Conservation (phyloP, 1,284 basidiomycete species). For the Sphaerobolus stellatus region DNA sequence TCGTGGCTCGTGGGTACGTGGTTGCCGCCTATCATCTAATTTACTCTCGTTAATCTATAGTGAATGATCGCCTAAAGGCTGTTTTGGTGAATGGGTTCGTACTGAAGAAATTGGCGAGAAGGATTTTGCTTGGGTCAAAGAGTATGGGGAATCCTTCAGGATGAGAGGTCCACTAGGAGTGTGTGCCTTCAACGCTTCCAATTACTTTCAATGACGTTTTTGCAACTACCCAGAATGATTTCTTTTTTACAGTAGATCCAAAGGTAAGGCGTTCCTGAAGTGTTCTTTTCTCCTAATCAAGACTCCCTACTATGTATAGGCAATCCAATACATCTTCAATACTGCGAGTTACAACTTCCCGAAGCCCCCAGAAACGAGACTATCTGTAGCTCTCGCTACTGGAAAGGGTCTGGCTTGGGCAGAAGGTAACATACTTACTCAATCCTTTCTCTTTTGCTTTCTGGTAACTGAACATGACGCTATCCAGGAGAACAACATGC, state of each 20-base stretch:
- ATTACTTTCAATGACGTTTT: neutral
- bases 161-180: constrained; percentile 28
- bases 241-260: neutral
- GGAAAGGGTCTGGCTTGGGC: constrained; percentile 41
- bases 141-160: constrained; percentile 35
- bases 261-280: neutral
- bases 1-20: neutral
- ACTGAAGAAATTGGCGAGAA: constrained; percentile 30
- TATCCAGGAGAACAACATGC: constrained; percentile 42
- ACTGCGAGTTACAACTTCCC: constrained; percentile 40
- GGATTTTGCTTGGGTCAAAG: constrained; percentile 20
- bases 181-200: constrained; percentile 3
- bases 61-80: neutral
- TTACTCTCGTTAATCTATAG: neutral
- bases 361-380: constrained; percentile 35
- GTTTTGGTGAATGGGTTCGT: neutral
- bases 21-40: neutral
- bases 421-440: constrained; percentile 32
- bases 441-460: neutral
- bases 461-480: neutral
- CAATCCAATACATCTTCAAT: constrained; percentile 41
- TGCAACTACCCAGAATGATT: neutral
- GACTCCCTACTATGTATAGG: constrained; percentile 24
- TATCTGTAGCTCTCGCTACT: constrained; percentile 29
- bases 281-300: neutral